A percentile compares a stretch with the other conserved stretches of the same genome.
Conservation (phyloP, 257 asterid species). For the Vinca minor region DNA sequence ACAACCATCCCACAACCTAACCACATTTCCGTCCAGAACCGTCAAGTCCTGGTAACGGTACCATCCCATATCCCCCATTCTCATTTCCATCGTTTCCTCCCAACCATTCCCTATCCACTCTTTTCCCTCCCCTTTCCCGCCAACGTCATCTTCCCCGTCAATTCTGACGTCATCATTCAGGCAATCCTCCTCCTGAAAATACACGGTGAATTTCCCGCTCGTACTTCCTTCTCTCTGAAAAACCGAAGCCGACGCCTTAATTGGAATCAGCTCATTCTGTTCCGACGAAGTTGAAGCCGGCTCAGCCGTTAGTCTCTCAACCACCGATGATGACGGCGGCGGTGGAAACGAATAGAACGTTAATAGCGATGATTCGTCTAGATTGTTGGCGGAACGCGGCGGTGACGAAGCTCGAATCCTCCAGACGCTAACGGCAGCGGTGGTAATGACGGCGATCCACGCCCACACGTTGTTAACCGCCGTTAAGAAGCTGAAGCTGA, state of each 20-base stretch:
- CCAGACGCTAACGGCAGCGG: slow-evolving; percentile 70
- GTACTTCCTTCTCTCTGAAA: slow-evolving; percentile 34
- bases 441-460: slow-evolving; percentile 53
- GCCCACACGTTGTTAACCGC: slow-evolving; percentile 55
- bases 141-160: background rate
- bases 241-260: background rate
- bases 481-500: slow-evolving; percentile 39
- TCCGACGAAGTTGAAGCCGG: background rate
- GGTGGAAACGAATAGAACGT: background rate
- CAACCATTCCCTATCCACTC: slow-evolving; percentile 13
- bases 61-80: slow-evolving; percentile 6
- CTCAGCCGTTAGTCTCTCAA: slow-evolving; percentile 12
- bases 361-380: too few relatives aligned
- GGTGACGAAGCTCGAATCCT: slow-evolving; percentile 30
- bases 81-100: background rate
- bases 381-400: too few relatives aligned
- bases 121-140: background rate
- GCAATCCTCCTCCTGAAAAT: slow-evolving; percentile 20
- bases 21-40: slow-evolving; percentile 55
- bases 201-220: slow-evolving; percentile 45
- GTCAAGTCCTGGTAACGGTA: slow-evolving; percentile 40
- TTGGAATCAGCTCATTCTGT: too few relatives aligned
- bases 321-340: slow-evolving; percentile 7
- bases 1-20: slow-evolving; percentile 63
- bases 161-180: background rate